Base-by-base conservation (phyloP, 192 early-diverging fungal genomes). In the Entrophospora sp. region DNA sequence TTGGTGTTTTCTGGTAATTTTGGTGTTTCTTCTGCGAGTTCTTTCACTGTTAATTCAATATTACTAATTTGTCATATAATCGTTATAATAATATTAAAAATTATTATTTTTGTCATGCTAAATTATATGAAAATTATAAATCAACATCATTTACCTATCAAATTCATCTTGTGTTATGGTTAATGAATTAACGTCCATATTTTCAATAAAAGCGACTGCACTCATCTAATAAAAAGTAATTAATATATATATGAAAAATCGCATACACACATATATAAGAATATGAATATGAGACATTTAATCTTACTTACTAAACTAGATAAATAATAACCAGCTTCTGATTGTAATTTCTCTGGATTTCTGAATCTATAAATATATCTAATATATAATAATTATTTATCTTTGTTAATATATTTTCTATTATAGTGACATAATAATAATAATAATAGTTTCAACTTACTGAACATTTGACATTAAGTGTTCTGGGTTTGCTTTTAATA, bases 391-490 rank as follows among this genome's bases (percentile, higher is more conserved):
- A 16, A 25, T 43, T 2, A 13, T 14, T 18, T 10, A 59, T 64
- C 10, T 35, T 18, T 18, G 30, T 31, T 37, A 56, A 32, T 6
- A 57, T 64, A 5, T 6, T 61, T 4, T 34, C n/a, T n/a, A n/a
- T n/a, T n/a, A n/a, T n/a, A n/a, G n/a, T n/a, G n/a, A n/a, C n/a
- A n/a, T n/a, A n/a, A n/a, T n/a, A n/a, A n/a, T n/a, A n/a, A n/a
- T n/a, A n/a, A n/a, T n/a, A n/a, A n/a, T n/a, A n/a, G n/a, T n/a
- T n/a, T n/a, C n/a, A n/a, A 77, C 80, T 55, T 79, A 91, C 87
- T 89, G 86, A 61, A 92, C 78, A 67, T 92, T 92, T 25, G 90
- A 92, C 8, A 90, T 85, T 27, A 92, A 76, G 35, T 86, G 71
- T 1, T 87, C 85, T 46, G 90, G 90, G 38, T 85, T 87, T 18